Evolutionary conservation across 192 early-diverging fungal genomes (phyloP), one percentile per base, ranked within the genome.

Genomic region (Backusella mclennaniae): DNA sequence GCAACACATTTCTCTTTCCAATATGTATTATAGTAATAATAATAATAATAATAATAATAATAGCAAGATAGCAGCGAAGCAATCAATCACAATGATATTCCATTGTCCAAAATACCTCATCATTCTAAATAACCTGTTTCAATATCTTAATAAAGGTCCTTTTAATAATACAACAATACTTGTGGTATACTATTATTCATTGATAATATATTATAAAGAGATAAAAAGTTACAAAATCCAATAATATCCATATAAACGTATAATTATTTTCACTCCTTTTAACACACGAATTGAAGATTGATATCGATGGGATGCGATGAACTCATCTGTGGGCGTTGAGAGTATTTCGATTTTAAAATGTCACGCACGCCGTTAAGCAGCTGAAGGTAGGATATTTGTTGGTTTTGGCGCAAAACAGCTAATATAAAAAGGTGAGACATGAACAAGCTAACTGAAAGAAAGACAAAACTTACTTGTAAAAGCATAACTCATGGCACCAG

Each of bases 281-380:
- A 82, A 44, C 52, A 71, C 36, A 82, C 42, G 68, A 82, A 82
- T 42, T 72, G 17, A 31, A 82, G 68, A 44, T 82, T 71, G 11
- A 82, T 73, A 73, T 79, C 90, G 80, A 93, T 90, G 38, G 86
- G 81, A 35, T 87, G 84, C 15, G 89, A 89, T n/a, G 88, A 83
- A 46, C 84, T 85, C 52, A 97, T 87, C 80, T 97, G 95, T 21
- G 95, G 95, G 74, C 93, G 87, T 79, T 97, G 95, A 6, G 76
- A 81, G 73, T 95, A 95, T 70, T 88, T 86, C 35, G 79, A 71
- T 4, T 80, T 72, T 77, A 97, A 83, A 52, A 93, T 89, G 7
- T 83, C 82, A 70, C 94, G 88, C 56, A 95, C 85, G 23, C 80
- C 86, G 77, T 90, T 89, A 56, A 96, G 79, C 8, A 96, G 72